A percentile compares a stretch with the other conserved stretches of the same genome.
phyloP scores from a whole-genome alignment of 306 rosid genomes.

The Hylodesmum podocarpum region DNA sequence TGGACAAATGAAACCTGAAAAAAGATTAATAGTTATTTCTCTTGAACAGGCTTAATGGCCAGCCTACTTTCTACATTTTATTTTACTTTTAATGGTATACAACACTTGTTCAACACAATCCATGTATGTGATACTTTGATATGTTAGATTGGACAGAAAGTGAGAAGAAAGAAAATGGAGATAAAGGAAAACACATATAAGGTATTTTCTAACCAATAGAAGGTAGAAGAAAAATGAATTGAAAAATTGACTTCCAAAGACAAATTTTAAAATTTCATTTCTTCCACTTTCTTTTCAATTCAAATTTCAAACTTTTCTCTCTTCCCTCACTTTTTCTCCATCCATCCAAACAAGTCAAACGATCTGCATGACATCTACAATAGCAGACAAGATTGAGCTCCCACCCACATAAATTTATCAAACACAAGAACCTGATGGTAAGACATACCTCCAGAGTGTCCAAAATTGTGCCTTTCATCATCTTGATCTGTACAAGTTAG shows the following conservation, averaged over 20 bases:
- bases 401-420: neutral
- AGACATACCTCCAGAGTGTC: constrained; percentile 84
- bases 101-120: neutral
- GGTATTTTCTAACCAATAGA: no score
- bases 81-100: neutral
- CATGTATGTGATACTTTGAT: neutral
- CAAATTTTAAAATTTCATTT: no score
- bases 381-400: neutral
- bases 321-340: no score
- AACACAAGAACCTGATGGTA: neutral
- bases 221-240: no score
- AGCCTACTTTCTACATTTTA: neutral
- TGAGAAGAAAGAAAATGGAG: no score
- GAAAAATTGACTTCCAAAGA: no score
- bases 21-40: constrained; percentile 19
- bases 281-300: no score
- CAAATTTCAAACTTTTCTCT: no score
- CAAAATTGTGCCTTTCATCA: constrained; percentile 86
- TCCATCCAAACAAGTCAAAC: no score
- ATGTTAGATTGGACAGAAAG: no score
- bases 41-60: neutral
- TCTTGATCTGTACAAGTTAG: constrained; percentile 77
- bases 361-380: neutral
- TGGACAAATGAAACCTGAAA: constrained; percentile 86
- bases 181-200: no score